These are phyloP conservation scores for Vicia sativa DNA, from an alignment of 306 rosid species.

Conservation along the genomic window DNA sequence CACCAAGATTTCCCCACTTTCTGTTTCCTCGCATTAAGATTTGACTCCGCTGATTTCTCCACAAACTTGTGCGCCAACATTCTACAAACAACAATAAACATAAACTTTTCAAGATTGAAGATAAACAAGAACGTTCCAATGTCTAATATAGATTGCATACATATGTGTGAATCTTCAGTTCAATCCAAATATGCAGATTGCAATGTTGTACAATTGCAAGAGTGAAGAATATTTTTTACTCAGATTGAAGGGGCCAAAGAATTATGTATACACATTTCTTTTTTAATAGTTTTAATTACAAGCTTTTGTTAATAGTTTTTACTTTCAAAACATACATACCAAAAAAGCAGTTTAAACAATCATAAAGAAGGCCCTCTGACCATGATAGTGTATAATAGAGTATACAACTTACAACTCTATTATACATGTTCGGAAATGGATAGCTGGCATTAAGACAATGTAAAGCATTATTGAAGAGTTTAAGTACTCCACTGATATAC, in stretches of 20 bases:
- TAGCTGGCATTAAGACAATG: background rate
- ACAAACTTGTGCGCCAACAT: conserved; percentile 96
- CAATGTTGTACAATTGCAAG: conserved; percentile 11
- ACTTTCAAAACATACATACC: conserved; percentile 12
- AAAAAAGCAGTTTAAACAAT: conserved; percentile 9
- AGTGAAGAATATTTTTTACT: conserved; percentile 21
- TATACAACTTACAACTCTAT: background rate
- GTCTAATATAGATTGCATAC: conserved; percentile 26
- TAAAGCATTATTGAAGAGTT: background rate
- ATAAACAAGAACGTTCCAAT: conserved; percentile 27
- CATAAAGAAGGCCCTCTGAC: background rate
- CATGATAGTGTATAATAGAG: background rate
- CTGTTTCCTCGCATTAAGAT: conserved; percentile 54
- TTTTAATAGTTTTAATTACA: conserved; percentile 4
- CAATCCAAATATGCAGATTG: conserved; percentile 17
- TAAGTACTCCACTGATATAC: background rate
- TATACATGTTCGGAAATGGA: background rate
- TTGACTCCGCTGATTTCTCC: conserved; percentile 63
- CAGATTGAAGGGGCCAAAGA: conserved; percentile 19
- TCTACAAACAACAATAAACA: conserved; percentile 53
- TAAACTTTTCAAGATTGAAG: conserved; percentile 26
- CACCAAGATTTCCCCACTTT: conserved; percentile 80
- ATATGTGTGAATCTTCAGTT: conserved; percentile 30
- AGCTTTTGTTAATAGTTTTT: conserved; percentile 16
- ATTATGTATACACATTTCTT: conserved; percentile 1